Evolutionary conservation across 148 eudicot species (phyloP), one percentile per base, ranked within the genome.

Genomic region (Cornus kousa): DNA sequence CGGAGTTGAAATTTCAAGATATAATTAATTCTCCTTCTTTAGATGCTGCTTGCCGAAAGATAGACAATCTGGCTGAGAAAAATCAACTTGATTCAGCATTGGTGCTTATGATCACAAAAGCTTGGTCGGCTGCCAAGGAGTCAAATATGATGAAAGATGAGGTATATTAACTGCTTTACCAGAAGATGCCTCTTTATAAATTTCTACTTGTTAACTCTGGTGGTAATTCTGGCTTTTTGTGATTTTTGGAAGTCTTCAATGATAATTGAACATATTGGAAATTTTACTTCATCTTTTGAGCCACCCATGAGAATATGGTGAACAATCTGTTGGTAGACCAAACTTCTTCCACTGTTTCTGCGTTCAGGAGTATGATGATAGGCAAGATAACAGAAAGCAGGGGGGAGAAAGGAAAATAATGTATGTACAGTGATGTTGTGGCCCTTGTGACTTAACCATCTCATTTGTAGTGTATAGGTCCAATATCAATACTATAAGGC

Each of bases 71-170:
- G 82, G 98, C 99, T 28, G 88, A 85, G 80, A 90, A 90, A 83
- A 92, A 93, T 89, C 89, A 93, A 78, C 93, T 93, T 79, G 97
- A 93, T 91, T 88, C 99, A 22, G 88, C 97, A 46, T 80, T 92
- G 80, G 90, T 88, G 66, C 87, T 92, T 78, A 89, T 89, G 95
- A 88, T 88, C 77, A 86, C 93, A 65, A 95, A 95, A 88, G 98
- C 99, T 83, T 93, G 97, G 94, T 89, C 99, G 73, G 87, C 92
- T 85, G 92, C 93, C 79, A 90, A 95, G 85, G 99, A 93, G 80
- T 81, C 99, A 17, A 83, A 83, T 91, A 88, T 95, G 91, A 82
- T 82, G 78, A 90, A 93, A 83, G 94, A 91, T 62, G 98, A 95
- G 95, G 99, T 93, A 87, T 81, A 65, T 5, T 66, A 59, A 67